phyloP scores from a whole-genome alignment of 2,329 filamentous ascomycete species.

The Trichoderma oligosporum region DNA sequence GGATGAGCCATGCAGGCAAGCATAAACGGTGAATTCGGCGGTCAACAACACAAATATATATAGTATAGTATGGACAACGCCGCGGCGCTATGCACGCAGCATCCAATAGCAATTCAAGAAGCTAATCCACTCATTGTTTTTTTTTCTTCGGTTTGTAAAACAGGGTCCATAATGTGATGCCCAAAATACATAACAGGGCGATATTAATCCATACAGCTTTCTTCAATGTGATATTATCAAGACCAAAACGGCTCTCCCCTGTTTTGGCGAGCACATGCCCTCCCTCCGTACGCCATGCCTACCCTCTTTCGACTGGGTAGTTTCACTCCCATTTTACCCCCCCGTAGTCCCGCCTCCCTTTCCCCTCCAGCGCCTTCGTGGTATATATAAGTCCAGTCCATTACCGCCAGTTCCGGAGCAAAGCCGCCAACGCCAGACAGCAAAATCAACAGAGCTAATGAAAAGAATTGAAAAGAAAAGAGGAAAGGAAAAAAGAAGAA shows the following conservation, averaged over 20 bases:
- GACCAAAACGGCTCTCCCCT: background rate
- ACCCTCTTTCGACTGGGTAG: too few relatives aligned
- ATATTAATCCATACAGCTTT: slow-evolving; percentile 25
- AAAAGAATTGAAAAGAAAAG: background rate
- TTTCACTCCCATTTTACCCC: too few relatives aligned
- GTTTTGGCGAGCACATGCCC: background rate
- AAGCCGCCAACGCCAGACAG: slow-evolving; percentile 25
- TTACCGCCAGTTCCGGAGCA: slow-evolving; percentile 22
- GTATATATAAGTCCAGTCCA: slow-evolving; percentile 21
- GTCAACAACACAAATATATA: slow-evolving; percentile 8
- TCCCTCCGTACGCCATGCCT: background rate
- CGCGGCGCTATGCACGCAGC: background rate
- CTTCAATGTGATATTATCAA: slow-evolving; percentile 17
- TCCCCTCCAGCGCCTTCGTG: slow-evolving; percentile 10
- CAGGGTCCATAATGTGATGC: slow-evolving; percentile 9
- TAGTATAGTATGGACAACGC: background rate
- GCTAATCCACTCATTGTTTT: background rate
- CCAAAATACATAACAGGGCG: slow-evolving; percentile 18
- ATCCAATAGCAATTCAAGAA: background rate
- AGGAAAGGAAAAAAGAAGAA: background rate
- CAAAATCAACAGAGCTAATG: slow-evolving; percentile 15
- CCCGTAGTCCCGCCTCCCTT: background rate
- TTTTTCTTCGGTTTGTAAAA: background rate
- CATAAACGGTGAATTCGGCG: background rate
- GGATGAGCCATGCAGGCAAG: slow-evolving; percentile 2